Conservation (phyloP, 495 filamentous ascomycete genomes). For the Xylaria cubensis region DNA sequence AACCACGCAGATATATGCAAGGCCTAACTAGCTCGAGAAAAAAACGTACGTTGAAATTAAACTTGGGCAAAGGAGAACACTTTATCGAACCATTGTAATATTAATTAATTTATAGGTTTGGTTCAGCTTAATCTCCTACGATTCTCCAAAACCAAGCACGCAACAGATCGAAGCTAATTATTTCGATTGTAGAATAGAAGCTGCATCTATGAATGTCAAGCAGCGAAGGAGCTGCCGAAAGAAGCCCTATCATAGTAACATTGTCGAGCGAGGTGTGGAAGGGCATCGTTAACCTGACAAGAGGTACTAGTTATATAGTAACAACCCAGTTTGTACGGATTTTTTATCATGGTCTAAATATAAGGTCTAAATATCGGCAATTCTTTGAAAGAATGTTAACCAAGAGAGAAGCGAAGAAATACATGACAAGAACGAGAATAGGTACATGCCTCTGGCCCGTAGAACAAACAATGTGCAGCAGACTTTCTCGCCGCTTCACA, state of each 20-base stretch:
- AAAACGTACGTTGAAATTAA: slow-evolving; percentile 1
- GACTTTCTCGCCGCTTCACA: not conserved
- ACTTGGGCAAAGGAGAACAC: not conserved
- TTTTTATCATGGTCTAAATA: not conserved
- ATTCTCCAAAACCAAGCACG: not conserved
- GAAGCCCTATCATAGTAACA: not conserved
- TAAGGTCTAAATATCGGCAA: not conserved
- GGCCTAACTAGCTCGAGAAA: not conserved
- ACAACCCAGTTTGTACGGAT: not conserved
- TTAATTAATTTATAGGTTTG: not conserved
- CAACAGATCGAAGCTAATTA: not conserved
- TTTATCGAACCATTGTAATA: not conserved
- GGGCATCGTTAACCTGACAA: not conserved
- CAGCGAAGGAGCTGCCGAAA: not conserved
- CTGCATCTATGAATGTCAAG: not conserved
- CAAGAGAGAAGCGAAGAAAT: not conserved
- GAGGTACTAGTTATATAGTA: not conserved
- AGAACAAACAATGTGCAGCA: not conserved
- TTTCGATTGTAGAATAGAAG: not conserved
- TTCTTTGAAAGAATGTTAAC: not conserved
- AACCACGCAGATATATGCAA: not conserved
- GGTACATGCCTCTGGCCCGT: not conserved
- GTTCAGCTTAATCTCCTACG: not conserved
- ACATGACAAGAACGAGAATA: not conserved
- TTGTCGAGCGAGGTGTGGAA: not conserved